A percentile compares a stretch with the other conserved stretches of the same genome.
phyloP scores from a whole-genome alignment of 1,284 basidiomycete species.

The Clitocybe nebularis region DNA sequence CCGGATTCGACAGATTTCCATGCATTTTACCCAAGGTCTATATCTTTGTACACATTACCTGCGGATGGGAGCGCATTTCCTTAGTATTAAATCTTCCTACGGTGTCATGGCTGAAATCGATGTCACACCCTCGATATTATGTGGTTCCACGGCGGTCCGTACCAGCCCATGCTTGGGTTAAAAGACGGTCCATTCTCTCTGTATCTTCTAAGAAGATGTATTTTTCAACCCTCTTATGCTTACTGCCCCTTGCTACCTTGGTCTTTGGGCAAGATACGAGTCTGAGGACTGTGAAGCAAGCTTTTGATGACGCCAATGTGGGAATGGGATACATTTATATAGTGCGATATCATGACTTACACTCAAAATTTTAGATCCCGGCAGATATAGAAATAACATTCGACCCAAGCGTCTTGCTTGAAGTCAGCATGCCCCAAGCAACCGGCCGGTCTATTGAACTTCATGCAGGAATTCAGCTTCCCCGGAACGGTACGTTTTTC shows the following conservation, averaged over 20 bases:
- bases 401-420: constrained; percentile 22
- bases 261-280: constrained; percentile 16
- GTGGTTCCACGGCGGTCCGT: background rate
- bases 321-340: too few species aligned
- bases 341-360: too few species aligned
- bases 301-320: constrained; percentile 18
- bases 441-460: constrained; percentile 14
- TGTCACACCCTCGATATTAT: too few species aligned
- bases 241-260: constrained; percentile 8
- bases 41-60: too few species aligned
- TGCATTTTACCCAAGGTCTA: too few species aligned
- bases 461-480: constrained; percentile 20
- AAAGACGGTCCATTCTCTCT: background rate
- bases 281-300: constrained; percentile 12
- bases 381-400: constrained; percentile 19
- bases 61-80: too few species aligned
- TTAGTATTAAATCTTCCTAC: too few species aligned
- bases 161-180: background rate
- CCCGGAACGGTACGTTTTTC: constrained; percentile 9
- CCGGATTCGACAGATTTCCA: background rate
- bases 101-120: too few species aligned
- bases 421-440: constrained; percentile 21
- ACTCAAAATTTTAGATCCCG: constrained; percentile 18
- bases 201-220: background rate
- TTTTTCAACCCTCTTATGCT: constrained; percentile 3